These are phyloP conservation scores for Solanum medicagineum DNA, from an alignment of 257 asterid genomes.

Conservation along the genomic window DNA sequence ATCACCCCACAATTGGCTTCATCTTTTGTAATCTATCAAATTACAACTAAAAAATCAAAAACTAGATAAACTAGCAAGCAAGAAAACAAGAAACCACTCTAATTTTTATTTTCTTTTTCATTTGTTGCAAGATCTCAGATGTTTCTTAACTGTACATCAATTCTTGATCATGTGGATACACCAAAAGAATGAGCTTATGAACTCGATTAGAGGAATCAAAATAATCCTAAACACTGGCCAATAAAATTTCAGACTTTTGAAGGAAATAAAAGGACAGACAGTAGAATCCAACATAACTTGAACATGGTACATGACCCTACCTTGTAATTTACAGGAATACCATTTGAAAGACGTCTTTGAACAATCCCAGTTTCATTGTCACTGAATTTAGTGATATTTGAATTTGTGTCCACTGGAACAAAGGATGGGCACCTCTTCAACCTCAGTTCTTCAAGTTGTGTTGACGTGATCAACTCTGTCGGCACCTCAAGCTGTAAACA, in stretches of 20 bases:
- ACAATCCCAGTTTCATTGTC: conserved; percentile 83
- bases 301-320: conserved; percentile 14
- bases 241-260: neutral
- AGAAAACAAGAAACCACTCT: neutral
- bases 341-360: conserved; percentile 91
- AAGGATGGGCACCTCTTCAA: conserved; percentile 52
- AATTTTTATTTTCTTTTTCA: neutral
- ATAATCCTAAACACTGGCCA: neutral
- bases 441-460: conserved; percentile 50
- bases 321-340: conserved; percentile 93
- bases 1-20: conserved; percentile 98
- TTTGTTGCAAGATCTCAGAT: neutral
- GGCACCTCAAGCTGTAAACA: conserved; percentile 95
- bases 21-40: conserved; percentile 53
- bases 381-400: conserved; percentile 33
- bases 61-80: neutral
- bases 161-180: neutral
- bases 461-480: conserved; percentile 61
- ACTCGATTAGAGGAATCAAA: neutral
- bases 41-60: conserved; percentile 5
- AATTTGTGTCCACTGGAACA: conserved; percentile 49
- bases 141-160: neutral
- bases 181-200: neutral
- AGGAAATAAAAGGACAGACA: neutral
- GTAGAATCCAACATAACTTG: neutral